phyloP scores from a whole-genome alignment of 345 rosid genomes.

The Cardiospermum halicacabum region DNA sequence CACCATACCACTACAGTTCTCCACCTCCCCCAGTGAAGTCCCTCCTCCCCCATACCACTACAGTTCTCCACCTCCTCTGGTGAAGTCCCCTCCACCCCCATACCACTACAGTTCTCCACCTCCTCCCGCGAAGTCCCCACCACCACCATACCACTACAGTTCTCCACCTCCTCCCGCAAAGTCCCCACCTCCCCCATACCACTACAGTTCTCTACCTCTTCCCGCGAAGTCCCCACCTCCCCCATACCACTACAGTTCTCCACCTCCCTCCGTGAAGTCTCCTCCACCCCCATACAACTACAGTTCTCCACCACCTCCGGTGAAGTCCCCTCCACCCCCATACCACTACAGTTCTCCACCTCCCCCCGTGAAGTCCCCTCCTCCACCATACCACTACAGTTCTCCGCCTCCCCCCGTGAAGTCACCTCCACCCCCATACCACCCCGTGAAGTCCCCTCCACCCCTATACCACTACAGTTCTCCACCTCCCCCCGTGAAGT shows the following conservation, averaged over 20 bases:
- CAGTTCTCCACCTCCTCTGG: not conserved
- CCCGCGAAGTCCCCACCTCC: constrained; percentile 8
- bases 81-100: not conserved
- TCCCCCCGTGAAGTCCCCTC: not conserved
- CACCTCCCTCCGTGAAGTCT: not conserved
- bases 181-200: not conserved
- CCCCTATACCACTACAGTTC: constrained; percentile 15
- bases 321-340: not conserved
- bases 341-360: not conserved
- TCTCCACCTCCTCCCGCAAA: constrained; percentile 11
- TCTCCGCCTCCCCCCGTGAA: constrained; percentile 17
- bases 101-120: not conserved
- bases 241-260: not conserved
- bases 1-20: not conserved
- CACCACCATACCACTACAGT: constrained; percentile 11
- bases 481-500: constrained; percentile 1
- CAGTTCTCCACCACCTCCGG: not conserved
- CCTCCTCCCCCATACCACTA: not conserved
- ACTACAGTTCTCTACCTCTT: constrained; percentile 8
- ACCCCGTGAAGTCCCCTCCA: not conserved
- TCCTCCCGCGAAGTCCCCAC: constrained; percentile 10
- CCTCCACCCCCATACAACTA: constrained; percentile 7
- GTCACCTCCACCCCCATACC: constrained; percentile 17
- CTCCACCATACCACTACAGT: constrained; percentile 21
- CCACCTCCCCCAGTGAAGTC: constrained; percentile 5